A percentile compares a stretch with the other conserved stretches of the same genome.
Conservation (phyloP, 2,329 filamentous ascomycete species). For the Aspergillus aculeatinus region DNA sequence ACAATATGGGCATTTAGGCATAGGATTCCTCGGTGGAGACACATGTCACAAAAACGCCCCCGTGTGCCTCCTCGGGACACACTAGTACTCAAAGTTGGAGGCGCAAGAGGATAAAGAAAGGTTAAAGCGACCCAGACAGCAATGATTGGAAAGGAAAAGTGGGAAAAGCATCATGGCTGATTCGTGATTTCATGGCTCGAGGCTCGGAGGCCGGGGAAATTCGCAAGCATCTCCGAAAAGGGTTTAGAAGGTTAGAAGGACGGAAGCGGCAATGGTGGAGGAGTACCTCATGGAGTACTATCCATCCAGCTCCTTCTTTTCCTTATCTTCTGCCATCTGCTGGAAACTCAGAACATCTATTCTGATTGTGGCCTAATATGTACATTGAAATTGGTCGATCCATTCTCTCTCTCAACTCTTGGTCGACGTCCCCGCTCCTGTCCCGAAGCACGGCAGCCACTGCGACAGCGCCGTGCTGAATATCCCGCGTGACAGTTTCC, state of each 20-base stretch:
- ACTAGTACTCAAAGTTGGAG: background rate
- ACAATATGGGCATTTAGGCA: background rate
- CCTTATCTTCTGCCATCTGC: background rate
- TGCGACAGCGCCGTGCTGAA: slow-evolving; percentile 45
- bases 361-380: background rate
- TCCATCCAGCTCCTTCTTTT: background rate
- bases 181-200: background rate
- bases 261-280: background rate
- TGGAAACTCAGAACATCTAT: no score
- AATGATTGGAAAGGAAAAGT: slow-evolving; percentile 3
- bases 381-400: background rate
- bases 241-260: slow-evolving; percentile 7
- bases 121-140: background rate
- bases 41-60: background rate
- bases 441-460: slow-evolving; percentile 48
- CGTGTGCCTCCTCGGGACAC: background rate
- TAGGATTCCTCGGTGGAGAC: background rate
- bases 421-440: background rate
- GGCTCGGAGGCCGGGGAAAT: background rate
- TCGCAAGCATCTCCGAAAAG: slow-evolving; percentile 15
- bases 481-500: slow-evolving; percentile 34
- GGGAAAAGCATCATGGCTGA: background rate
- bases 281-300: no score
- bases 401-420: background rate
- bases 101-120: background rate